Conservation (phyloP, 345 rosid species). For the Erysimum cheiranthoides region DNA sequence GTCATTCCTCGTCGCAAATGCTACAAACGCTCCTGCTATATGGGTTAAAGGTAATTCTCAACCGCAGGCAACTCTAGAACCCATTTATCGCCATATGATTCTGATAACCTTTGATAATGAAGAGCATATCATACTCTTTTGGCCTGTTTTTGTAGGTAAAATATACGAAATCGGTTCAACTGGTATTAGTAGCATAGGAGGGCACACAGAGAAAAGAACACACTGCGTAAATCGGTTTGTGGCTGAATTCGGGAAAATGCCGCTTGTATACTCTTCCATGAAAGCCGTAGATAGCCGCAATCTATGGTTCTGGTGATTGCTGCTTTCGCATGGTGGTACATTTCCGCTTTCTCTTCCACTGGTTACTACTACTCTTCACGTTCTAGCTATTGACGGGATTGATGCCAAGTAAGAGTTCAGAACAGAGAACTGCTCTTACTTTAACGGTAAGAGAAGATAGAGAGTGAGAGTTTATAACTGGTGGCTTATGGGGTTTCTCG, state of each 20-base stretch:
- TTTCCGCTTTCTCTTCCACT: slow-evolving; percentile 31
- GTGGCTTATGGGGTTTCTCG: not conserved
- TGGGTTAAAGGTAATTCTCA: slow-evolving; percentile 88
- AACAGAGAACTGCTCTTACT: slow-evolving; percentile 4
- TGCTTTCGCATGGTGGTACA: too few relatives aligned
- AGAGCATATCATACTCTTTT: slow-evolving; percentile 17
- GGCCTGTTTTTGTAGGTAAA: slow-evolving; percentile 58
- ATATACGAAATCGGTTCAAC: slow-evolving; percentile 95
- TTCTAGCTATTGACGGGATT: slow-evolving; percentile 6
- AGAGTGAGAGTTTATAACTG: not conserved
- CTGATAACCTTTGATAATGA: slow-evolving; percentile 3
- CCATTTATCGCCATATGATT: slow-evolving; percentile 2
- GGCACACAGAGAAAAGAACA: slow-evolving; percentile 79
- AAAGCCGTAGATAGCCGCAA: slow-evolving; percentile 79
- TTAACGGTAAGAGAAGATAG: not conserved
- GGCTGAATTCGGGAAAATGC: slow-evolving; percentile 82
- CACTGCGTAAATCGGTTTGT: slow-evolving; percentile 79
- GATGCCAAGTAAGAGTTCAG: not conserved
- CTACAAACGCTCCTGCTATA: slow-evolving; percentile 83
- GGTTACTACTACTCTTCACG: slow-evolving; percentile 40
- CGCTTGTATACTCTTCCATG: slow-evolving; percentile 69
- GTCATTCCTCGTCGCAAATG: slow-evolving; percentile 97
- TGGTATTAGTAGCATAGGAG: slow-evolving; percentile 95
- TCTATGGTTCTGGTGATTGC: slow-evolving; percentile 84
- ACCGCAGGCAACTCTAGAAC: not conserved